A percentile compares a stretch with the other conserved stretches of the same genome.
These are phyloP conservation scores for Phytophthora multivora DNA, from an alignment of 352 stramenopile genomes.

Conservation along the genomic window DNA sequence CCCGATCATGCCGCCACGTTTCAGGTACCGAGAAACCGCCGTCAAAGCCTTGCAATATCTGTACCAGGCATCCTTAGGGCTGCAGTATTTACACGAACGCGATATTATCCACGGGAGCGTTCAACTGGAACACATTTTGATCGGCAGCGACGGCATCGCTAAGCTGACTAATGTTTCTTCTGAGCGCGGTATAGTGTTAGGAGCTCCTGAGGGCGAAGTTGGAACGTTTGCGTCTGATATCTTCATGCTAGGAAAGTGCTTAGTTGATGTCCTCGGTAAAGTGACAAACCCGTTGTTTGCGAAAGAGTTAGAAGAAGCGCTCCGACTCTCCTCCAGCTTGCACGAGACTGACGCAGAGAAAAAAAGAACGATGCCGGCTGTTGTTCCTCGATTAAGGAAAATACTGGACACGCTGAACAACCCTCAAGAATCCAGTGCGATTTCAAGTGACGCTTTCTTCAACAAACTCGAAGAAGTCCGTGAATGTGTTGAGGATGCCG, in stretches of 20 bases:
- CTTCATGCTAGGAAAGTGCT: slow-evolving; percentile 5
- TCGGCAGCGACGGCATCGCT: neutral
- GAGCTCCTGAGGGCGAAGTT: neutral
- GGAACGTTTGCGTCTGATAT: slow-evolving; percentile 3
- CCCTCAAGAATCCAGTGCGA: neutral
- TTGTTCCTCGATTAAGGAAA: slow-evolving; percentile 3
- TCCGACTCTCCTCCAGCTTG: neutral
- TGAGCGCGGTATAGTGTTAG: neutral
- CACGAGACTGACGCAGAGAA: neutral
- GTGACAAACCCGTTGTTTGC: neutral
- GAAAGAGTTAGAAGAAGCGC: neutral
- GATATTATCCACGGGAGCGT: neutral
- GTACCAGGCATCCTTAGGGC: slow-evolving; percentile 1
- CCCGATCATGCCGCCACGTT: neutral
- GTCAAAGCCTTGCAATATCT: neutral
- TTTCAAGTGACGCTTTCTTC: neutral
- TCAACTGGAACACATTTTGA: neutral
- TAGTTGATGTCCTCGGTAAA: neutral
- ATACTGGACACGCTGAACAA: neutral
- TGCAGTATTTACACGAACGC: slow-evolving; percentile 7
- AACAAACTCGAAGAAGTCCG: slow-evolving; percentile 1
- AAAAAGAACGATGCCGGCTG: neutral
- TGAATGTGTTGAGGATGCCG: neutral
- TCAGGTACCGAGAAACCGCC: neutral
- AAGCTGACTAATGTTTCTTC: neutral